Conservation (phyloP, 441 rosid genomes). For the Aquilaria agallochum region DNA sequence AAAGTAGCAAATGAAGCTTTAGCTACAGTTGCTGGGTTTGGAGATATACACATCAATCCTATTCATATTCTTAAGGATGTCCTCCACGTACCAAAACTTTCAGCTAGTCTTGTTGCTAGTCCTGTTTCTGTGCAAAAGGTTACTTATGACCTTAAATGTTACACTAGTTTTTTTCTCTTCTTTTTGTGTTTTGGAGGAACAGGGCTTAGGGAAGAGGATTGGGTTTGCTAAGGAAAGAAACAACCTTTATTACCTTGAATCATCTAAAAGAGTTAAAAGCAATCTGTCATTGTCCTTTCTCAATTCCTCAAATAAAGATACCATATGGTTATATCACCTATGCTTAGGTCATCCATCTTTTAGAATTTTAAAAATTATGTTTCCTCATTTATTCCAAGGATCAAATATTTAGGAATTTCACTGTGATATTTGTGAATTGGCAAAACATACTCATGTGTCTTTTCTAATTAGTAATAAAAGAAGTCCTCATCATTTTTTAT, state of each 20-base stretch:
- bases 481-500: not conserved
- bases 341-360: not conserved
- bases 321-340: constrained; percentile 2
- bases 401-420: too few species aligned
- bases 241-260: too few species aligned
- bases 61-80: not conserved
- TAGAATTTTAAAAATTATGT: not conserved
- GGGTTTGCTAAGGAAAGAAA: too few species aligned
- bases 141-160: not conserved
- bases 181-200: too few species aligned
- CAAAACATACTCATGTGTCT: not conserved
- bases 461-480: not conserved
- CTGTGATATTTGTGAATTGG: not conserved
- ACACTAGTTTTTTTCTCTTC: not conserved
- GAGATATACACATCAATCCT: not conserved
- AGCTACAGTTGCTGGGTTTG: not conserved
- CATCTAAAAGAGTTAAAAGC: too few species aligned
- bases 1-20: not conserved
- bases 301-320: constrained; percentile 11
- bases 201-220: too few species aligned
- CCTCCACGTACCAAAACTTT: not conserved
- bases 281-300: not conserved
- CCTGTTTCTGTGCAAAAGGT: constrained; percentile 1
- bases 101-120: not conserved
- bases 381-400: constrained; percentile 7